Evolutionary conservation across 179 eudicot genomes (phyloP), one percentile per base, ranked within the genome.

Genomic region (Vitellaria paradoxa): DNA sequence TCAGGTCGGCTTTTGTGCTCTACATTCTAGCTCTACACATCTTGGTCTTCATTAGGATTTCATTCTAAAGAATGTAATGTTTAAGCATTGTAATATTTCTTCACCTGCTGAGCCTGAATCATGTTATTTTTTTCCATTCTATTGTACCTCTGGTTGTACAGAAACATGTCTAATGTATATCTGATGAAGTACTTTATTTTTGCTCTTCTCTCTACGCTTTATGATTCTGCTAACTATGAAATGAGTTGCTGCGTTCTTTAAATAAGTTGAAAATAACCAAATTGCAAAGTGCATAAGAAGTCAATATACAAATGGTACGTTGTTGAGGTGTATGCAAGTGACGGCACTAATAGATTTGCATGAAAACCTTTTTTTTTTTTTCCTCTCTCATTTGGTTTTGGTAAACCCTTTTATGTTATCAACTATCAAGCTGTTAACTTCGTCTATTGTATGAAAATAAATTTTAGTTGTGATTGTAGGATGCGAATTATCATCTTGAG

Each of bases 1-100:
- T 93, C 50, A 90, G 99, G 87, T 92, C 98, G 20, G 91, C 96
- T 73, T 96, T 96, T 21, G 96, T 96, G 70, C 86, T 96, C 65
- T 93, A 96, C 83, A 82, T 96, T 76, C 87, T 96, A 73, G 85
- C 90, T 74, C 86, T 96, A 77, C 98, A 93, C 68, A 55, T 96
- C 72, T 65, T 91, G 81, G 99, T 96, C 77, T 96, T 93, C 81
- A 89, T 96, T 83, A 92, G 86, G 87, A 87, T 96, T 62, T 90
- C 94, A 52, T 89, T 92, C 81, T 93, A 76, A 89, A 60, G 64
- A 66, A 55, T 70, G 49, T 45, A 26, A 17, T 77, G 57, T 18
- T 46, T 11, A 65, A 24, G 30, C 12, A 30, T 65, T 65, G 68
- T 65, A 65, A 26, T 65, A 65, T 30, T 56, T 57, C 52, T 40